Percentiles rank a stretch among this genome's conserved stretches.
Conservation (phyloP, 2,329 filamentous ascomycete genomes). For the Fusarium neocosmosporiellum region DNA sequence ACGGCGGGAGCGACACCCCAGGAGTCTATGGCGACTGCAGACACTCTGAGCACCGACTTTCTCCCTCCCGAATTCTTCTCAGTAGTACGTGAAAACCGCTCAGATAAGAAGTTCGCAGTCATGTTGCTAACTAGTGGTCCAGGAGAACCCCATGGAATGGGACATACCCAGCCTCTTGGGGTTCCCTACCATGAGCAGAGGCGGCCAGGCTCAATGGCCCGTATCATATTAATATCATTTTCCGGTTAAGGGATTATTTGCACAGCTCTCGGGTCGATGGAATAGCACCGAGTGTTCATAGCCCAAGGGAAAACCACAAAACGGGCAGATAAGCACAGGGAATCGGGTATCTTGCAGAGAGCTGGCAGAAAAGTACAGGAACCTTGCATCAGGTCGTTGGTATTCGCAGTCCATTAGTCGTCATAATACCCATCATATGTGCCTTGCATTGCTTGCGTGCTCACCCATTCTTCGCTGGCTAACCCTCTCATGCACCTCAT, state of each 20-base stretch:
- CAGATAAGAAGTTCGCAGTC: background rate
- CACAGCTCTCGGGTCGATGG: background rate
- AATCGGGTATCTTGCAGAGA: background rate
- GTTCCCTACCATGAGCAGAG: conserved; percentile 22
- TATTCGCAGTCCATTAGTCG: conserved; percentile 44
- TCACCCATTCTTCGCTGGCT: conserved; percentile 71
- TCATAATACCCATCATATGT: conserved; percentile 67
- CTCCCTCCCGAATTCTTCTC: conserved; percentile 32
- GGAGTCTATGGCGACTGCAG: conserved; percentile 23
- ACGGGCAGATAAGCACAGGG: background rate
- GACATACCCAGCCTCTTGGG: conserved; percentile 42
- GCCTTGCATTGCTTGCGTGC: conserved; percentile 70
- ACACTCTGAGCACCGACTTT: conserved; percentile 29
- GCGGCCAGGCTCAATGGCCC: conserved; percentile 29
- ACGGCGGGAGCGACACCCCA: conserved; percentile 29
- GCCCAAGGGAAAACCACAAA: background rate
- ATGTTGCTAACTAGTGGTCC: conserved; percentile 9
- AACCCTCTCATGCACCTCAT: conserved; percentile 66
- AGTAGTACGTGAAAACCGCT: conserved; percentile 19
- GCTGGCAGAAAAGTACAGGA: background rate
- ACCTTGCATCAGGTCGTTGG: background rate
- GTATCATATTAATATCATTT: conserved; percentile 4
- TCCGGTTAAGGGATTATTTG: background rate
- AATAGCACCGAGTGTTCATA: background rate
- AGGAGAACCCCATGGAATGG: conserved; percentile 42